Evolutionary conservation across 768 basidiomycete species (phyloP).

Genomic region (Pisolithus sp.): DNA sequence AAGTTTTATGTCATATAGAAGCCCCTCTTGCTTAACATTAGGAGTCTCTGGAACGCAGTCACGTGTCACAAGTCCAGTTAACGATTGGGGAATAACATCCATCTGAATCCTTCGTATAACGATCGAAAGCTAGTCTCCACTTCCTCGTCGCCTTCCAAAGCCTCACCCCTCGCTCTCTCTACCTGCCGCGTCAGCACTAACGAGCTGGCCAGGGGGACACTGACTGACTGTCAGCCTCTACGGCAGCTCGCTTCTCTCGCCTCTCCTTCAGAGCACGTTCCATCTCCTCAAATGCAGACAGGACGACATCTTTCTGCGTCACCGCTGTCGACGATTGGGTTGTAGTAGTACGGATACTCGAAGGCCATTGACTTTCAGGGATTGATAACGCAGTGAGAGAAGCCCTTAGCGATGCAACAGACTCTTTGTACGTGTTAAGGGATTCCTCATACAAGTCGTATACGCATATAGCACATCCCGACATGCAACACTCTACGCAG

Average conservation of each 20-base stretch:
- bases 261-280: conserved; percentile 52
- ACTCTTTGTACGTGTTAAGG: conserved; percentile 52
- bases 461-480: conserved; percentile 87
- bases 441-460: conserved; percentile 84
- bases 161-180: conserved; percentile 16
- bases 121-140: conserved; percentile 13
- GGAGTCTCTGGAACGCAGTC: no score
- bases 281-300: conserved; percentile 69
- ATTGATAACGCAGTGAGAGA: conserved; percentile 44
- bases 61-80: conserved; percentile 11
- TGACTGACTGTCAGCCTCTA: conserved; percentile 33
- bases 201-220: conserved; percentile 2
- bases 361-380: conserved; percentile 63
- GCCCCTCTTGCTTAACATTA: no score
- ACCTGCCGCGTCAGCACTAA: conserved; percentile 9
- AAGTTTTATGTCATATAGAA: no score
- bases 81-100: conserved; percentile 45
- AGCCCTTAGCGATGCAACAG: conserved; percentile 43
- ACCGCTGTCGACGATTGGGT: conserved; percentile 2
- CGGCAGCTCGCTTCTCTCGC: conserved; percentile 23
- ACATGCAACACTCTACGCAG: conserved; percentile 84
- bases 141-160: conserved; percentile 13
- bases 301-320: conserved; percentile 29
- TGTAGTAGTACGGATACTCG: conserved; percentile 31
- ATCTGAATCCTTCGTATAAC: conserved; percentile 42